Percentiles rank a stretch among this genome's conserved stretches.
These are phyloP conservation scores for Acer saccharum DNA, from an alignment of 345 rosid species.

Conservation along the genomic window DNA sequence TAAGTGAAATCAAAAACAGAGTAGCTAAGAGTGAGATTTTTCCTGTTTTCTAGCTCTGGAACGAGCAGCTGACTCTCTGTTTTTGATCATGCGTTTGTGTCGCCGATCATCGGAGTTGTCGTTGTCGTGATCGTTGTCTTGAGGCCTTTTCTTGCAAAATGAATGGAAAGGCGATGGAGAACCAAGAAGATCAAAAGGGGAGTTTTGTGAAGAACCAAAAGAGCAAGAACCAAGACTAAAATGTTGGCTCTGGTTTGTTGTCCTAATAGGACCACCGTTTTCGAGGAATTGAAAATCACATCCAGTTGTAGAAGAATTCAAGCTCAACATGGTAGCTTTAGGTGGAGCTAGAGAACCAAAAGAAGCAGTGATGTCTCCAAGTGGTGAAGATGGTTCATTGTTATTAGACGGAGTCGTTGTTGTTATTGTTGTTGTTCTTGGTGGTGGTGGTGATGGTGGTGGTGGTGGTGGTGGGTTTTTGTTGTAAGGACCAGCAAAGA, in stretches of 20 bases:
- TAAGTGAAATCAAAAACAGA: background rate
- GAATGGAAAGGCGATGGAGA: constrained; percentile 19
- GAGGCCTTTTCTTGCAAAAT: constrained; percentile 22
- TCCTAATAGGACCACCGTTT: background rate
- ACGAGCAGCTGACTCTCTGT: constrained; percentile 67
- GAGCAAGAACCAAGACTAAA: background rate
- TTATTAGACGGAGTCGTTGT: no score
- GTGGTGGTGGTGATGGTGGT: background rate
- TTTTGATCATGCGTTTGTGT: constrained; percentile 57
- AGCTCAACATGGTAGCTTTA: constrained; percentile 25
- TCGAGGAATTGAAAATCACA: constrained; percentile 17
- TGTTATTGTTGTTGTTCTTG: background rate
- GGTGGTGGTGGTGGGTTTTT: constrained; percentile 15
- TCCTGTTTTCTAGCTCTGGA: constrained; percentile 69
- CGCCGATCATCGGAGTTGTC: constrained; percentile 30
- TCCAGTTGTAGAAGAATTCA: constrained; percentile 28
- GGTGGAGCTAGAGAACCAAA: constrained; percentile 1
- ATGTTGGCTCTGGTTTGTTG: constrained; percentile 5
- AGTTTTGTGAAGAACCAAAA: constrained; percentile 2
- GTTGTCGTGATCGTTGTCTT: constrained; percentile 24
- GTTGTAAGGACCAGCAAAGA: constrained; percentile 25
- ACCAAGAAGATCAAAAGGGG: constrained; percentile 14
- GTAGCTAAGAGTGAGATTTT: constrained; percentile 8
- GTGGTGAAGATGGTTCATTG: background rate
- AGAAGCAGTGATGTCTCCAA: background rate